These are phyloP conservation scores for Yarrowia porcina DNA, from an alignment of 805 yeast species.

Conservation along the genomic window DNA sequence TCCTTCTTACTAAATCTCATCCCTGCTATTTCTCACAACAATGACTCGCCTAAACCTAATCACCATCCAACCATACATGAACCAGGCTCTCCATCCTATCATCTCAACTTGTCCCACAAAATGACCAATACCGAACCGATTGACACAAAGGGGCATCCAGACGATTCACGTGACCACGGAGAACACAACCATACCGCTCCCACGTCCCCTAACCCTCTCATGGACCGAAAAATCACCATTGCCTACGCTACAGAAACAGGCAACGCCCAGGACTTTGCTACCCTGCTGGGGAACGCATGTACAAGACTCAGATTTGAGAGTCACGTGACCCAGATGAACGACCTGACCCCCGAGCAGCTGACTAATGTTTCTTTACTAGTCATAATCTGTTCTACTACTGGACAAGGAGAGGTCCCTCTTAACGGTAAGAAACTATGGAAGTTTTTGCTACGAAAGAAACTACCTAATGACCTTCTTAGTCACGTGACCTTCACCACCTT, in stretches of 20 bases:
- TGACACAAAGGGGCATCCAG: not conserved
- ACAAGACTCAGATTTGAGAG: constrained; percentile 53
- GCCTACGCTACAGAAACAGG: constrained; percentile 94
- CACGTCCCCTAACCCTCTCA: not conserved
- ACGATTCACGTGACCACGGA: not conserved
- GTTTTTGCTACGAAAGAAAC: constrained; percentile 61
- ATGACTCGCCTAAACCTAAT: not conserved
- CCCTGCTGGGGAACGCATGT: constrained; percentile 53
- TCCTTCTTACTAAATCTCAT: not conserved
- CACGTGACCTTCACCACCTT: constrained; percentile 67
- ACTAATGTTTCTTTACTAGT: constrained; percentile 38
- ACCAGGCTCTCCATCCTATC: not conserved
- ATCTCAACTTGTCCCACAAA: not conserved
- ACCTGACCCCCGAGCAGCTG: constrained; percentile 46
- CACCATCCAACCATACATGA: not conserved
- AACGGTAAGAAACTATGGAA: constrained; percentile 74
- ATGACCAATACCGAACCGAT: not conserved
- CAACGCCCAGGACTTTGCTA: constrained; percentile 81
- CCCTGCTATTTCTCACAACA: not conserved
- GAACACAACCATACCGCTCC: not conserved
- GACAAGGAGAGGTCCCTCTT: constrained; percentile 90
- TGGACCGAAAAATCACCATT: constrained; percentile 37
- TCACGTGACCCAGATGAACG: constrained; percentile 40
- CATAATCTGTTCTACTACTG: constrained; percentile 81
- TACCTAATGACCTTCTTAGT: constrained; percentile 58